Percentiles rank a stretch among this genome's conserved stretches.
Conservation (phyloP, 495 filamentous ascomycete genomes). For the Talaromyces ruber region DNA sequence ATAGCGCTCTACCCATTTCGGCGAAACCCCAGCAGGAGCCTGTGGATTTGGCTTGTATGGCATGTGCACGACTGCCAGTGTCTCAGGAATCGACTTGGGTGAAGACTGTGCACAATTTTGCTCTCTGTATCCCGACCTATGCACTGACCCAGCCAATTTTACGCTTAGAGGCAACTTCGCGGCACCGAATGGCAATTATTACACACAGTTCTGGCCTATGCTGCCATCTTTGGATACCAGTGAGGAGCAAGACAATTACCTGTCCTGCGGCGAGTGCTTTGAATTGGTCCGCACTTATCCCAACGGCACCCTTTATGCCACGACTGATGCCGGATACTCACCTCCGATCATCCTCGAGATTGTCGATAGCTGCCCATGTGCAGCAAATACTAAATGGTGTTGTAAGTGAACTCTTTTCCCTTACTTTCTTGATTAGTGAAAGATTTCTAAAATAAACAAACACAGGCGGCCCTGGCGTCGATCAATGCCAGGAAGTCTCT, state of each 20-base stretch:
- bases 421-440: no score
- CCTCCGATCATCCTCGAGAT: background rate
- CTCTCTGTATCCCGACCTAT: background rate
- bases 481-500: background rate
- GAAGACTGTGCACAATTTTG: slow-evolving; percentile 1
- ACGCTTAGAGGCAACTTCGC: slow-evolving; percentile 1
- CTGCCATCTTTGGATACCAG: background rate
- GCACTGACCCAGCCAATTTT: background rate
- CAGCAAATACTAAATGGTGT: slow-evolving; percentile 1
- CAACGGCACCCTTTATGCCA: background rate
- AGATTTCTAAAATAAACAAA: background rate
- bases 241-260: background rate
- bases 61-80: slow-evolving; percentile 1
- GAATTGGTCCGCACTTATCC: background rate
- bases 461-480: background rate
- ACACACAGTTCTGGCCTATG: slow-evolving; percentile 4
- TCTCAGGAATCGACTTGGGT: slow-evolving; percentile 1
- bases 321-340: background rate
- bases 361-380: slow-evolving; percentile 1
- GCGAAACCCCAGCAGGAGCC: slow-evolving; percentile 3
- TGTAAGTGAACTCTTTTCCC: background rate
- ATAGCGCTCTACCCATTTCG: slow-evolving; percentile 2
- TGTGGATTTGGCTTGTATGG: slow-evolving; percentile 1
- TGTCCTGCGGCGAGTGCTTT: slow-evolving; percentile 2
- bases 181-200: background rate